Base-by-base conservation (phyloP, 129 eudicot genomes). In the Deinandra increscens region DNA sequence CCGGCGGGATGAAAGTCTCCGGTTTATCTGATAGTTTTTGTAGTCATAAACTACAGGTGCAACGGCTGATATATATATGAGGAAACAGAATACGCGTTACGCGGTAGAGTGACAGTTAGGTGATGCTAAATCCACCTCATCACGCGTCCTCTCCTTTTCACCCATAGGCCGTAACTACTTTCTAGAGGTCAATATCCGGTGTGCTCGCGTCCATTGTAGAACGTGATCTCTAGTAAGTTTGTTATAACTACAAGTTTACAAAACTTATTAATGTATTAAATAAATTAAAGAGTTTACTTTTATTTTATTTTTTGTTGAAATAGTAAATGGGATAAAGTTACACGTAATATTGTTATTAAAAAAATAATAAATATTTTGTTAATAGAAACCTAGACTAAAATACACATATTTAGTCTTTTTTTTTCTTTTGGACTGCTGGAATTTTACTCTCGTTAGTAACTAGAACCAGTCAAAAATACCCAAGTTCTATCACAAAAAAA, bases 61-160 rank as follows among this genome's bases (percentile, higher is more conserved):
- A 75, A 70, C 70, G 38, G 53, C 4, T 5, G 23, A 44, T 33
- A 53, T 33, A 53, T 18, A 15, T 56, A 19, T 34, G 11, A 6
- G 37, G 64, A 26, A 12, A 33, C 3, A 9, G 29, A 62, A 62
- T 17, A 69, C 81, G 81, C 76, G 76, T 77, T 9, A 69, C 76
- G 71, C 71, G 81, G 76, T 77, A 50, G 75, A 60, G 81, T 77
- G 81, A 77, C 71, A 69, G 81, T 77, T 77, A 12, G 76, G 81
- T 77, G 65, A 69, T 69, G 60, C 70, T 20, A 61, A 17, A 19
- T 23, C 34, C 77, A 46, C 26, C 70, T 46, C 38, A 34, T 10
- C 15, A 72, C 77, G 77, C 77, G 62, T 72, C 38, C 34, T 68
- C 48, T 23, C 50, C 7, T 17, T 50, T 23, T 50, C 55, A 49